Evolutionary conservation across 108 stramenopile genomes (phyloP), one percentile per base, ranked within the genome.

Genomic region (Craspedostauros australis): DNA sequence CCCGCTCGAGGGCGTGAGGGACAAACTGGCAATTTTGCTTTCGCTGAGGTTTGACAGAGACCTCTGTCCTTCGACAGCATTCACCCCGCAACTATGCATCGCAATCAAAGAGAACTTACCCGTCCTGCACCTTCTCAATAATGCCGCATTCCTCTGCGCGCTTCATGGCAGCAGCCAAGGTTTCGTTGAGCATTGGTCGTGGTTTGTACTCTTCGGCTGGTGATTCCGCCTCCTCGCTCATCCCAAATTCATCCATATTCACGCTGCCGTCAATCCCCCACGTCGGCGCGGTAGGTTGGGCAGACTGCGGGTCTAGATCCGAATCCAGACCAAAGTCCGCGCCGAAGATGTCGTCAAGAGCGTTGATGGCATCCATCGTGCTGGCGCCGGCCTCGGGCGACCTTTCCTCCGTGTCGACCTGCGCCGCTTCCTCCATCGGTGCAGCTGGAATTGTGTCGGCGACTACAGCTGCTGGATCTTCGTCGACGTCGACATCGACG

Each of bases 101-200:
- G 14, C 9, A 48, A 14, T 20, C 6, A 49, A 20, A 39, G 15
- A 9, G 3, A 46, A 25, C 22, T 16, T 33, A 19, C 32, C 8
- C 15, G 2, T 34, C 73, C 67, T 70, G 57, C 73, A 64, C 60
- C 60, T 78, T 73, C 51, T 74, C 67, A 54, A 90, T 79, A 39
- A 90, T 72, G 8, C 84, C 84, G 54, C 77, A 64, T 12, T 70
- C 74, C 46, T 69, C 62, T 8, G 88, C 88, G 39, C 72, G 48
- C 31, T 74, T 71, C 31, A 67, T 70, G 36, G 81, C 84, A 34
- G 71, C 74, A 12, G 59, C 47, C 14, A 88, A 61, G 36, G 73
- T 82, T 43, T 80, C 70, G 40, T 72, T 70, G 21, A 85, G 64
- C 20, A 64, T 60, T 37, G 72, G 70, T 30, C 63, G 62, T 39